Evolutionary conservation across 2,329 filamentous ascomycete genomes (phyloP), one percentile per base, ranked within the genome.

Genomic region (Colletotrichum lindemuthianum): DNA sequence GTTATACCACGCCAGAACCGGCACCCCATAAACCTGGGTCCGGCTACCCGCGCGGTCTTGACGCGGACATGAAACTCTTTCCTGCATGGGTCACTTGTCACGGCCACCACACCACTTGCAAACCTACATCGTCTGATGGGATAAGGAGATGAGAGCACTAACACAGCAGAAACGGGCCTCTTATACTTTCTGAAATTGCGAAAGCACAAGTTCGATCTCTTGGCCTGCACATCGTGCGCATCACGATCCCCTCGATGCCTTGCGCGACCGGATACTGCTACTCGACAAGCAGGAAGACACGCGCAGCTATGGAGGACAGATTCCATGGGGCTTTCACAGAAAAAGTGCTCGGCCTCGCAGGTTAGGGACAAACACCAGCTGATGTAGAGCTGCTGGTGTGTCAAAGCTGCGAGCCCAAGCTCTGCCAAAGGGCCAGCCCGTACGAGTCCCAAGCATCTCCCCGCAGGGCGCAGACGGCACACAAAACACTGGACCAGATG

Each of bases 61-160:
- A 61, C 61, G 61, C 61, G 37, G 56, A 65, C 45, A 37, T 65
- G 58, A 65, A 65, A 65, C 61, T 39, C 36, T 57, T 48, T 56
- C 56, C 61, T 65, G 61, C 58, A 56, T 32, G 40, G 56, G 58
- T 24, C 5, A 24, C 24, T 24, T 24, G 24, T 24, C 24, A 24
- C 24, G 24, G 24, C 24, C 24, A 24, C 24, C 24, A 24, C 24
- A 24, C 24, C 24, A 24, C 24, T 24, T 24, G 24, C 24, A 24
- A 4, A 1, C 4, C 24, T 24, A 24, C 24, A 24, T 24, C 24
- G 24, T 24, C 24, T 24, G 1, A 24, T 24, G 24, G 24, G 5
- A 24, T 24, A 3, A 3, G 24, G 24, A 24, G 24, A 24, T 24
- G 24, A 24, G 24, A 24, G 24, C 24, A 24, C 24, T 24, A 24